Base-by-base conservation (phyloP, 805 yeast species). In the Candida ascalaphidarum region DNA sequence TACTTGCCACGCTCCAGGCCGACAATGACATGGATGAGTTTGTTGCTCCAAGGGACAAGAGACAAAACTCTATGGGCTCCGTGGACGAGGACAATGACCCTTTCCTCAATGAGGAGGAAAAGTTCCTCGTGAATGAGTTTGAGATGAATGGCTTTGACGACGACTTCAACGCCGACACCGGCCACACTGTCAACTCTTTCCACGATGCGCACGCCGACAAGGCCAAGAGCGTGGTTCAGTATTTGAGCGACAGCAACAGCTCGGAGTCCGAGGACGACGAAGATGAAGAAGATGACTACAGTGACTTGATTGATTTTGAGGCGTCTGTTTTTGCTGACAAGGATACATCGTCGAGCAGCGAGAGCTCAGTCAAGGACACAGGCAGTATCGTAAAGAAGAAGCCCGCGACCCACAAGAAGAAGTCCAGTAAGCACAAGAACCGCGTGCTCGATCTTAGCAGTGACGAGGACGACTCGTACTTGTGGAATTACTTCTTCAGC, bases 401-500 rank as follows among this genome's bases (percentile, higher is more conserved):
- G n/a, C 22, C 38, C 12, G 26, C 21, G 6, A 23, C 37, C 7
- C 34, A 31, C 13, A 39, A 31, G 16, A 23, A 26, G 18, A 34
- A 35, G 17, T 29, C 34, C 22, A 22, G 33, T 26, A 34, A 37
- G 30, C 31, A 31, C 28, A 20, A 37, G 22, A 29, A 34, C 33
- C 27, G 45, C 28, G 54, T 40, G 22, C 47, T 41, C 13, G 37
- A 43, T 5, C 37, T 47, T n/a, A 46, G 41, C 18, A 49, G 55
- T 28, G 74, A 70, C 22, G 77, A 72, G 16, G 86, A 77, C 46
- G 88, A 81, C 44, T 65, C 81, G 4, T 77, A 80, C 43, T 57
- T 82, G 22, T 74, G 86, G 77, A 78, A 78, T 46, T 81, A 81
- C 50, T 78, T 81, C 40, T 77, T 82, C 43, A 58, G 65, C 31